These are phyloP conservation scores for Ziziphus jujuba DNA, from an alignment of 306 rosid species.

Conservation along the genomic window DNA sequence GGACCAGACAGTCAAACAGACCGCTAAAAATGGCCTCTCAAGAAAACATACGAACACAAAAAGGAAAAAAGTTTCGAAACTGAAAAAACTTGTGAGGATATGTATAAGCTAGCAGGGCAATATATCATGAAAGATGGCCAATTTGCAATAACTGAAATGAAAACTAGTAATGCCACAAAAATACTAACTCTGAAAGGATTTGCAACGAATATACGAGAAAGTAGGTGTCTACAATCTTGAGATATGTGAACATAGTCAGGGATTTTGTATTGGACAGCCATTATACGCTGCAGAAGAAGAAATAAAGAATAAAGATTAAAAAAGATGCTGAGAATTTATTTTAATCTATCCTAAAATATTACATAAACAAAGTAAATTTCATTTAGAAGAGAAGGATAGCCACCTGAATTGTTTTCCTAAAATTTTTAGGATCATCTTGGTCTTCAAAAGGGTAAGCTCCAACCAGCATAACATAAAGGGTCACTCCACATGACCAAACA, in stretches of 20 bases:
- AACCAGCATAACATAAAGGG: slow-evolving; percentile 81
- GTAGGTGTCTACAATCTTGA: slow-evolving; percentile 75
- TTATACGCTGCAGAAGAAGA: slow-evolving; percentile 53
- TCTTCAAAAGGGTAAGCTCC: slow-evolving; percentile 85
- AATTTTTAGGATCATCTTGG: slow-evolving; percentile 72
- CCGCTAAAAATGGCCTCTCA: too few species aligned
- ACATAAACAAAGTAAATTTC: background rate
- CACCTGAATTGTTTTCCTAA: slow-evolving; percentile 79
- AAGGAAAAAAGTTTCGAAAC: too few species aligned
- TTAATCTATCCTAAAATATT: too few species aligned
- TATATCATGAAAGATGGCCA: background rate
- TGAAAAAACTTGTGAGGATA: too few species aligned
- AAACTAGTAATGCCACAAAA: background rate
- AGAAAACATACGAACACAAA: too few species aligned
- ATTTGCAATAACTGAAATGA: background rate
- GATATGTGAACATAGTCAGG: slow-evolving; percentile 89
- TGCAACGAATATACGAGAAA: slow-evolving; percentile 78
- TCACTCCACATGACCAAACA: slow-evolving; percentile 87
- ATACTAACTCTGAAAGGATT: slow-evolving; percentile 60
- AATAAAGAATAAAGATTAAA: too few species aligned
- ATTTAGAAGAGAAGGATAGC: background rate
- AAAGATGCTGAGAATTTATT: background rate
- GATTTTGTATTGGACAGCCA: slow-evolving; percentile 87
- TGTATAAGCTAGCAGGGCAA: background rate
- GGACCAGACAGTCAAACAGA: too few species aligned